These are phyloP conservation scores for Nasturtium officinale DNA, from an alignment of 345 rosid species.

Conservation along the genomic window DNA sequence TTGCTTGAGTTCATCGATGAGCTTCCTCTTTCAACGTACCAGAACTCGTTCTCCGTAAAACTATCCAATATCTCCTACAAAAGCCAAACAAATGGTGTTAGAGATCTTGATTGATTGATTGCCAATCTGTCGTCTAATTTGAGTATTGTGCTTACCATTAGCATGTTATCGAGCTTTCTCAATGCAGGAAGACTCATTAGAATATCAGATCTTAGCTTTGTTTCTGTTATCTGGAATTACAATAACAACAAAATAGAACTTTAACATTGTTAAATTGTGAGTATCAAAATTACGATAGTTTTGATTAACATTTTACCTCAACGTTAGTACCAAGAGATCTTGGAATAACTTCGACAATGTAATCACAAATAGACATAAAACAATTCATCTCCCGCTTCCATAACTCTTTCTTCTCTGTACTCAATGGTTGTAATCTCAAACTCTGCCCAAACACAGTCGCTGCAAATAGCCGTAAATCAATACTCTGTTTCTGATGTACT, in stretches of 20 bases:
- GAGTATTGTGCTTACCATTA: constrained; percentile 56
- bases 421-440: constrained; percentile 80
- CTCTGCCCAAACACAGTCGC: constrained; percentile 92
- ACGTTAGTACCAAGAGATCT: constrained; percentile 62
- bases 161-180: constrained; percentile 81
- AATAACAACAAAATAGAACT: neutral
- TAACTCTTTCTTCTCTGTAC: constrained; percentile 72
- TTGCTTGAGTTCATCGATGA: constrained; percentile 65
- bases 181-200: constrained; percentile 86
- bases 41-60: constrained; percentile 74
- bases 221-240: constrained; percentile 63
- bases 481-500: neutral
- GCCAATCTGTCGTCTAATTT: neutral
- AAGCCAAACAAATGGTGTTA: neutral
- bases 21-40: constrained; percentile 90
- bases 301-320: constrained; percentile 50
- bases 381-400: constrained; percentile 96
- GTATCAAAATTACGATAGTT: neutral
- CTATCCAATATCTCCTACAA: constrained; percentile 81
- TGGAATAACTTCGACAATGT: constrained; percentile 69
- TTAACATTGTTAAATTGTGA: neutral
- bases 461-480: constrained; percentile 37
- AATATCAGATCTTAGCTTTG: constrained; percentile 69
- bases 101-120: neutral
- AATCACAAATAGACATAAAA: constrained; percentile 82